A percentile compares a stretch with the other conserved stretches of the same genome.
Evolutionary conservation across 2,329 filamentous ascomycete genomes (phyloP).

Genomic region (Exophiala lecanii-corni): DNA sequence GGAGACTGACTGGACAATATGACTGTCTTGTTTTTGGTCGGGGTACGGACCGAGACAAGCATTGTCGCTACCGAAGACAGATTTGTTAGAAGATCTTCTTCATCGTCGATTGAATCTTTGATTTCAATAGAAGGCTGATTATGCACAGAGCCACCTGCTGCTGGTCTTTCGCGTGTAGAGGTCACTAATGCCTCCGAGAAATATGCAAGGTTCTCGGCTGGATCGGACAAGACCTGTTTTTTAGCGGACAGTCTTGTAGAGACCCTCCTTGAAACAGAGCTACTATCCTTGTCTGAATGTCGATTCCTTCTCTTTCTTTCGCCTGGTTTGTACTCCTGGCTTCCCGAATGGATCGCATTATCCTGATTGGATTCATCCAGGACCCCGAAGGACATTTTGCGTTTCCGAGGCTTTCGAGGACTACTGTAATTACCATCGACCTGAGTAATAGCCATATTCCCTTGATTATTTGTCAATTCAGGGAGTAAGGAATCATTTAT

Average conservation of each 20-base stretch:
- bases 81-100: slow-evolving; percentile 6
- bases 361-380: slow-evolving; percentile 2
- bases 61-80: too few relatives aligned
- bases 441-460: slow-evolving; percentile 7
- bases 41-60: too few relatives aligned
- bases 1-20: slow-evolving; percentile 25
- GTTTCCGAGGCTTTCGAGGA: slow-evolving; percentile 13
- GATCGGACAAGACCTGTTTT: slow-evolving; percentile 16
- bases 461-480: background rate
- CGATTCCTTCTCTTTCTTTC: slow-evolving; percentile 5
- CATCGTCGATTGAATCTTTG: slow-evolving; percentile 19
- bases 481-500: slow-evolving; percentile 10
- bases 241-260: slow-evolving; percentile 17
- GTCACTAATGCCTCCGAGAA: slow-evolving; percentile 11
- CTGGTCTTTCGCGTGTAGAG: background rate
- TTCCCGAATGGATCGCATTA: slow-evolving; percentile 4
- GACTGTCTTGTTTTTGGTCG: slow-evolving; percentile 2
- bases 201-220: slow-evolving; percentile 15
- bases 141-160: background rate
- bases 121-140: slow-evolving; percentile 14
- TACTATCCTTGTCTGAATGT: slow-evolving; percentile 1
- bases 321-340: slow-evolving; percentile 17
- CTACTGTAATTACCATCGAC: slow-evolving; percentile 19
- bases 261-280: slow-evolving; percentile 7
- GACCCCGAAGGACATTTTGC: slow-evolving; percentile 11